Percentiles rank a stretch among this genome's conserved stretches.
Evolutionary conservation across 2,329 filamentous ascomycete genomes (phyloP).

Genomic region (Aspergillus texensis): DNA sequence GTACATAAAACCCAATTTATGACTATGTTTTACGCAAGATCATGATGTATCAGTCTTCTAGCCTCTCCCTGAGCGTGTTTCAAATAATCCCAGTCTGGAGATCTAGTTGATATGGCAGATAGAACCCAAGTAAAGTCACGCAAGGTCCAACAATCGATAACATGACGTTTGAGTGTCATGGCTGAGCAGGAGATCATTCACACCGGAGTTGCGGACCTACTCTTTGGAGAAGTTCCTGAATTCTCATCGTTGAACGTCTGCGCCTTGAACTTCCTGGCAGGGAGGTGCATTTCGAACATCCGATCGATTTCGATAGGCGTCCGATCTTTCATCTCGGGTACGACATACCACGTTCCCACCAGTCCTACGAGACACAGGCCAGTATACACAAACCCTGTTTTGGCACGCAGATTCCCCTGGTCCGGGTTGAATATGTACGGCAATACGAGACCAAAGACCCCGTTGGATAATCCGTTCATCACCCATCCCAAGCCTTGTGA

Average conservation of each 20-base stretch:
- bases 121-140: not conserved
- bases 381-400: constrained; percentile 47
- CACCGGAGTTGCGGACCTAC: not conserved
- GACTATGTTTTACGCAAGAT: not conserved
- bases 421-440: constrained; percentile 57
- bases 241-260: constrained; percentile 17
- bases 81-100: too few species aligned
- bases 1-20: not conserved
- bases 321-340: constrained; percentile 59
- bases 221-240: not conserved
- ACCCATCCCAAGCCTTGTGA: constrained; percentile 47
- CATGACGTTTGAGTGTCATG: not conserved
- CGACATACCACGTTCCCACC: constrained; percentile 45
- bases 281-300: constrained; percentile 33
- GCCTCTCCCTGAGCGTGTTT: not conserved
- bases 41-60: not conserved
- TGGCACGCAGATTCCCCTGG: constrained; percentile 44
- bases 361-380: constrained; percentile 35
- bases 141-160: not conserved
- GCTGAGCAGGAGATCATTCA: not conserved
- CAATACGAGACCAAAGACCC: constrained; percentile 50
- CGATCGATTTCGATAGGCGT: constrained; percentile 53
- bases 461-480: constrained; percentile 43
- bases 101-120: not conserved
- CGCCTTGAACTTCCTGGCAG: constrained; percentile 26